Percentiles rank a stretch among this genome's conserved stretches.
These are phyloP conservation scores for Calonectria pteridis DNA, from an alignment of 2,329 filamentous ascomycete species.

Conservation along the genomic window DNA sequence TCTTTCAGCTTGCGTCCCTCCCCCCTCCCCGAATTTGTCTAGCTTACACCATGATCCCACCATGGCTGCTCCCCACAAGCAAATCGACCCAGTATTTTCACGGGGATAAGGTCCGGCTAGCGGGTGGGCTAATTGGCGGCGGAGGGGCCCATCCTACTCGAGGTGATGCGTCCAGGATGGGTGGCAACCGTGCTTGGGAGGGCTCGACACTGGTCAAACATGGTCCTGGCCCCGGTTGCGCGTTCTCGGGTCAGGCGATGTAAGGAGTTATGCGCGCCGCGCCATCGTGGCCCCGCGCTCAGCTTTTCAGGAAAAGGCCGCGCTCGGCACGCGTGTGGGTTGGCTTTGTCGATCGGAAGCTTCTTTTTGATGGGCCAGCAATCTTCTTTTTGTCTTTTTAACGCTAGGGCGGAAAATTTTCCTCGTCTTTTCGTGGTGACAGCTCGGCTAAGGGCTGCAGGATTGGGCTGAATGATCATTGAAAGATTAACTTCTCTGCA, in stretches of 20 bases:
- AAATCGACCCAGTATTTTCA: not conserved
- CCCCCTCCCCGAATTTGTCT: not conserved
- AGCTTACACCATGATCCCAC: not conserved
- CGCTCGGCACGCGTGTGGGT: not conserved
- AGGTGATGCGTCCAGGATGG: conserved; percentile 10
- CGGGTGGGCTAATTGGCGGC: not conserved
- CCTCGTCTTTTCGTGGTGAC: not conserved
- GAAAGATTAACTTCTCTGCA: not conserved
- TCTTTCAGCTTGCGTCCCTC: conserved; percentile 8
- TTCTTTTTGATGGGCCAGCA: not conserved
- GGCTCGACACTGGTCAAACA: conserved; percentile 13
- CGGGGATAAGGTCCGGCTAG: conserved; percentile 8
- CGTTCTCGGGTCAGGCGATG: not conserved
- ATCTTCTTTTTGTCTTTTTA: not conserved
- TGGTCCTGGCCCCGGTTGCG: conserved; percentile 7
- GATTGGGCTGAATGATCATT: not conserved
- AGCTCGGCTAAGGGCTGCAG: not conserved
- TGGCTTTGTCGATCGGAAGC: not conserved
- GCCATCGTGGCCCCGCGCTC: not conserved
- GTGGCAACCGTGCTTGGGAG: not conserved
- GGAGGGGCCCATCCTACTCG: not conserved
- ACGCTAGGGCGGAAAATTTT: not conserved
- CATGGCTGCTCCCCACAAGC: not conserved
- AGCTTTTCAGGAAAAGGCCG: not conserved
- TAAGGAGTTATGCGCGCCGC: not conserved